Percentiles rank a stretch among this genome's conserved stretches.
phyloP scores from a whole-genome alignment of 257 asterid genomes.

The Nicotiana tomentosiformis region DNA sequence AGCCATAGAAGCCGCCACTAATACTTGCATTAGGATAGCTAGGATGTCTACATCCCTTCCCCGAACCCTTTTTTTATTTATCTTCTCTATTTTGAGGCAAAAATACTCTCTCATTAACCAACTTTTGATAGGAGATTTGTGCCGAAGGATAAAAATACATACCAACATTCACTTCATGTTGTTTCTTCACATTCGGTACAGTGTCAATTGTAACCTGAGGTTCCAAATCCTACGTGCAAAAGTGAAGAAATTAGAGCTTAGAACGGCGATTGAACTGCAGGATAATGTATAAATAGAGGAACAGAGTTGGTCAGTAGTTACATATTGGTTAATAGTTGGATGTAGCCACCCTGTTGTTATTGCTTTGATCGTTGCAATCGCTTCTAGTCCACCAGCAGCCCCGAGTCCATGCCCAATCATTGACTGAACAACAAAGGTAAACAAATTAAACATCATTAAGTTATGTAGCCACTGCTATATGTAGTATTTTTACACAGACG shows the following conservation, averaged over 20 bases:
- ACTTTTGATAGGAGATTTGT: background rate
- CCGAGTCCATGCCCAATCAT: conserved; percentile 94
- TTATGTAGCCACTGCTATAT: too few species aligned
- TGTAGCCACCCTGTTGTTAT: conserved; percentile 88
- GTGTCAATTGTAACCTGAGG: conserved; percentile 30
- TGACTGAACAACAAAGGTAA: conserved; percentile 36
- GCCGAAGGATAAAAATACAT: conserved; percentile 18
- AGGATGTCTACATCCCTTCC: too few species aligned
- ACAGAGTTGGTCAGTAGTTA: conserved; percentile 10
- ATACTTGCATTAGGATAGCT: too few species aligned
- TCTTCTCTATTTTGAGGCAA: background rate
- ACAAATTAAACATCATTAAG: background rate
- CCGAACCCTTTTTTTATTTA: background rate
- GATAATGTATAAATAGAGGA: background rate
- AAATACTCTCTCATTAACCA: background rate
- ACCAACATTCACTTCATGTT: conserved; percentile 64
- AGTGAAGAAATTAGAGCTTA: background rate
- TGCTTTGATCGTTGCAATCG: conserved; percentile 86
- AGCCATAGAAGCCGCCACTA: too few species aligned
- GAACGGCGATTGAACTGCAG: background rate
- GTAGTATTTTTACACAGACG: too few species aligned
- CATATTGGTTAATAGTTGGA: conserved; percentile 81
- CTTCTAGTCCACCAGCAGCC: conserved; percentile 90
- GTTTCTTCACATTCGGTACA: conserved; percentile 67
- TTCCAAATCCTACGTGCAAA: conserved; percentile 18